Evolutionary conservation across 75 land plant species (phyloP), one percentile per base, ranked within the genome.

Genomic region (Cunninghamia lanceolata): DNA sequence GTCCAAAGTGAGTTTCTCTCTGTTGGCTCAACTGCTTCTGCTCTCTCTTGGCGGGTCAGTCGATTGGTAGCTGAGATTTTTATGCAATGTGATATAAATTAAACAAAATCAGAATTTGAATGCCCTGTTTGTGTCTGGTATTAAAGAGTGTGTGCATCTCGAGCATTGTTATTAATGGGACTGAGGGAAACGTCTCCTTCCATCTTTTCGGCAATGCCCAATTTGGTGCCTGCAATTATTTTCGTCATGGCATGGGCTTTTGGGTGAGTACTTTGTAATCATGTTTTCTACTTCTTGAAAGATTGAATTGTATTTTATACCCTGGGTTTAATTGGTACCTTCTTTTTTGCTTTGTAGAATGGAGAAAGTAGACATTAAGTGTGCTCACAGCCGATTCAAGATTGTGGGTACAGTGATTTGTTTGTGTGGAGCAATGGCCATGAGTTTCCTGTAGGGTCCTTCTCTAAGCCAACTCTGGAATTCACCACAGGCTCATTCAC

Each of bases 391-490:
- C 85, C 83, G 59, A 83, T 85, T 85, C 42, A 92, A 94, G 73
- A 87, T 94, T 28, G n/a, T 88, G 40, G 95, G 95, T 17, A 94
- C 95, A 13, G 9, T 89, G 15, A 34, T 94, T 32, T 94, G 93
- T 76, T 87, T 94, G 38, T 47, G 83, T 16, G 95, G 95, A 35
- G 95, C 93, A 17, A 32, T 91, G 19, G 63, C 88, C 15, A 94
- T 92, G 91, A 91, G 93, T 89, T 75, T 92, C 81, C 32, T 92
- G 56, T 89, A 84, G n/a, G 85, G 89, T 68, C 46, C 89, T 42
- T 15, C 76, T 3, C 16, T 83, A 42, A n/a, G 45, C 10, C 36
- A 45, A 4, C 85, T 38, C 40, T 63, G 73, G 40, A 0, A 25
- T 56, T 84, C 40, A 28, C 2, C 36, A 66, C 3, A 56, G 17